Conservation (phyloP, 257 asterid genomes). For the Lithospermum erythrorhizon region DNA sequence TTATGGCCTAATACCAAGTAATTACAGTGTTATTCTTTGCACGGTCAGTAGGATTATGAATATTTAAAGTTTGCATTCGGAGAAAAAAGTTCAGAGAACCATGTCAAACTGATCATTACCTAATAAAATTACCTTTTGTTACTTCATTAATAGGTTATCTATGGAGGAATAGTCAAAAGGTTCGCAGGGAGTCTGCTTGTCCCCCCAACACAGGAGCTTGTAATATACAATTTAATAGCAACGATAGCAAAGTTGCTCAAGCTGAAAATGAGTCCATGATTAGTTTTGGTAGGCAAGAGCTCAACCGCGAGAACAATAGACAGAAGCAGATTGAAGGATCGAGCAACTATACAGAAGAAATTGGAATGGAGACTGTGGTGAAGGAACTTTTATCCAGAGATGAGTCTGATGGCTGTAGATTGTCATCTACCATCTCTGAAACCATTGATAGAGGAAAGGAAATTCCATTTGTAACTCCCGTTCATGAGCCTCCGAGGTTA, state of each 20-base stretch:
- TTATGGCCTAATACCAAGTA: no score
- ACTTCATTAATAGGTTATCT: conserved; percentile 4
- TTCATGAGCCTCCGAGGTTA: conserved; percentile 12
- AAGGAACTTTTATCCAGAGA: conserved; percentile 14
- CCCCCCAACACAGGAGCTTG: neutral
- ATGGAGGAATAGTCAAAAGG: conserved; percentile 7
- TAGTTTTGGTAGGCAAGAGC: neutral
- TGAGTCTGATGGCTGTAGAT: conserved; percentile 16
- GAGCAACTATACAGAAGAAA: neutral
- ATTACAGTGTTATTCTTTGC: no score
- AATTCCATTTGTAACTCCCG: conserved; percentile 12
- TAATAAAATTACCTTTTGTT: neutral
- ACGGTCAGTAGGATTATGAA: no score
- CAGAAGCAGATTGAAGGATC: neutral
- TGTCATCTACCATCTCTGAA: conserved; percentile 13
- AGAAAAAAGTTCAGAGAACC: neutral
- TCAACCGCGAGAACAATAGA: neutral
- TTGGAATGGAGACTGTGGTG: conserved; percentile 1
- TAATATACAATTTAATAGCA: neutral
- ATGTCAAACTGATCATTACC: neutral
- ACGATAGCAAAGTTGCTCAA: neutral
- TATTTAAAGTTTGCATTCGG: neutral
- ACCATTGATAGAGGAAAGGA: conserved; percentile 16
- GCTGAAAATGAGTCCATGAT: conserved; percentile 1
- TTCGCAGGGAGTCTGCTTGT: conserved; percentile 1